Conservation (phyloP, 2,329 filamentous ascomycete species). For the Ceratocystis alfenasii region DNA sequence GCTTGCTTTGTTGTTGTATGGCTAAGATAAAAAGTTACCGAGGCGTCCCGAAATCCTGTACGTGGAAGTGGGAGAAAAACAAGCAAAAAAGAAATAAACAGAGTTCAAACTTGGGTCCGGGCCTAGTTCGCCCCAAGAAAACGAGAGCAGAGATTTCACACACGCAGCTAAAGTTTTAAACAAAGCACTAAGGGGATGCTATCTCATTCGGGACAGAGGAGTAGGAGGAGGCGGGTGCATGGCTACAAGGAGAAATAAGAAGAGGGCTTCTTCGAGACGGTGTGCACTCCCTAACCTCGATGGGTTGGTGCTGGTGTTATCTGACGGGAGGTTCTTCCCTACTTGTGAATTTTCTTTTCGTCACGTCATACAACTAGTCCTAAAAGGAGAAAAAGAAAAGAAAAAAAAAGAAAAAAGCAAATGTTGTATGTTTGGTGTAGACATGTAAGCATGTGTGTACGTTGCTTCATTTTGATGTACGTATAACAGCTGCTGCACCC, state of each 20-base stretch:
- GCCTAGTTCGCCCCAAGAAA: neutral
- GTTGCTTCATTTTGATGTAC: no score
- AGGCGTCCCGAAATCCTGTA: neutral
- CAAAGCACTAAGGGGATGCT: neutral
- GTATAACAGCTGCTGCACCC: no score
- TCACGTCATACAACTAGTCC: neutral
- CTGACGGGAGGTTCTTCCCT: neutral
- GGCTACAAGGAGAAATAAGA: neutral
- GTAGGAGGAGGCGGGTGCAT: neutral
- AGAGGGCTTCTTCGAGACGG: neutral
- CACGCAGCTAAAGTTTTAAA: neutral
- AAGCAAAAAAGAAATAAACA: neutral
- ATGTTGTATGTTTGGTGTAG: no score
- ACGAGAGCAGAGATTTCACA: constrained; percentile 5
- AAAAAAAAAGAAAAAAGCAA: no score
- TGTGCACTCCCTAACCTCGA: neutral
- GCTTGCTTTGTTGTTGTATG: neutral
- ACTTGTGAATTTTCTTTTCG: neutral
- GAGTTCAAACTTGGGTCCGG: neutral
- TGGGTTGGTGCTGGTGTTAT: neutral
- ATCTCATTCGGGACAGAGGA: neutral
- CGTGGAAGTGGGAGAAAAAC: neutral
- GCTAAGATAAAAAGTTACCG: neutral
- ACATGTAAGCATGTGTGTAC: no score
- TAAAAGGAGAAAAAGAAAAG: no score